A percentile compares a stretch with the other conserved stretches of the same genome.
These are phyloP conservation scores for Iberis pinnata DNA, from an alignment of 345 rosid genomes.

Conservation along the genomic window DNA sequence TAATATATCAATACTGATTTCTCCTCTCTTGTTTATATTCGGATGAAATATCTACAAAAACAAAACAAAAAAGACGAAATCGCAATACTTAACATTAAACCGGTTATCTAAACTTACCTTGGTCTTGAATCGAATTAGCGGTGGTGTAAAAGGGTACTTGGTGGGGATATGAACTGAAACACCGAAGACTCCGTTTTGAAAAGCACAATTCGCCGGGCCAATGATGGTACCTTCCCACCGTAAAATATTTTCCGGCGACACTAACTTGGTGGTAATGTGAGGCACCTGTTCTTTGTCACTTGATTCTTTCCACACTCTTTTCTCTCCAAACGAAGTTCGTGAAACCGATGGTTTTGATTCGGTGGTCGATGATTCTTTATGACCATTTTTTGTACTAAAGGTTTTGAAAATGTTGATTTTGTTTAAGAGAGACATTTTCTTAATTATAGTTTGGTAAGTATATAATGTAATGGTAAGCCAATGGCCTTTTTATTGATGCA, in stretches of 20 bases:
- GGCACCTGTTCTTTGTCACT: neutral
- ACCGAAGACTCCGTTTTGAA: slow-evolving; percentile 12
- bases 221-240: slow-evolving; percentile 15
- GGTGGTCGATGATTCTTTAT: no score
- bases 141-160: slow-evolving; percentile 13
- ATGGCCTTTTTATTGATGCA: no score
- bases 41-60: slow-evolving; percentile 18
- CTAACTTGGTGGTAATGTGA: neutral
- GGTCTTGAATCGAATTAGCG: slow-evolving; percentile 15
- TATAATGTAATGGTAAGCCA: no score
- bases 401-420: neutral
- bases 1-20: slow-evolving; percentile 2
- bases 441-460: no score
- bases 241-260: slow-evolving; percentile 14
- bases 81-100: neutral
- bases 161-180: slow-evolving; percentile 5
- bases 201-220: slow-evolving; percentile 14
- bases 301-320: slow-evolving; percentile 7
- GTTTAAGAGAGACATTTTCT: neutral
- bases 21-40: slow-evolving; percentile 9
- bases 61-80: neutral
- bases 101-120: slow-evolving; percentile 20
- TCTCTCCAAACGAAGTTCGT: neutral
- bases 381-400: no score
- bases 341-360: neutral